These are phyloP conservation scores for Stemphylium vesicarium DNA, from an alignment of 2,329 filamentous ascomycete species.

Conservation along the genomic window DNA sequence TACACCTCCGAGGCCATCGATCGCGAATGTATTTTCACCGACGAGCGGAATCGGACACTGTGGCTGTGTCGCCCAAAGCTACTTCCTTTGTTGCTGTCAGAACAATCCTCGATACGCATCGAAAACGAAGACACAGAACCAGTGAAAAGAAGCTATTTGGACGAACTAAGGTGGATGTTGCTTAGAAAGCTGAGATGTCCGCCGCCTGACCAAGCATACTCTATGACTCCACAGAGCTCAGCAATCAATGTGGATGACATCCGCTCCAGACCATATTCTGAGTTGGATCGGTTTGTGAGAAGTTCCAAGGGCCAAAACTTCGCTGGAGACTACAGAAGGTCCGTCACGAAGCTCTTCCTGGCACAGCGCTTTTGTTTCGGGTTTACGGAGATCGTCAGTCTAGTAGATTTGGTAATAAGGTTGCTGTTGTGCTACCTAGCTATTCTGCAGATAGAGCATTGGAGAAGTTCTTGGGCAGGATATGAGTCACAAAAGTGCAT, in stretches of 20 bases:
- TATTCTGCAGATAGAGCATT: conserved; percentile 29
- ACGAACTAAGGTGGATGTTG: conserved; percentile 46
- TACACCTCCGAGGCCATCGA: conserved; percentile 68
- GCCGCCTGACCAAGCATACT: conserved; percentile 49
- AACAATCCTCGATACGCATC: conserved; percentile 46
- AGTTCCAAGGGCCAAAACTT: conserved; percentile 12
- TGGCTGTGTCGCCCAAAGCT: conserved; percentile 63
- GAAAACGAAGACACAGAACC: neutral
- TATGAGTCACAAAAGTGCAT: conserved; percentile 1
- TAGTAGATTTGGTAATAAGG: conserved; percentile 75
- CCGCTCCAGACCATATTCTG: conserved; percentile 45
- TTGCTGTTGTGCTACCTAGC: conserved; percentile 58
- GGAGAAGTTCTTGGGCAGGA: neutral
- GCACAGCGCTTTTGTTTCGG: conserved; percentile 51
- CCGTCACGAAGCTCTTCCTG: conserved; percentile 51
- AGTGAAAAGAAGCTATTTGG: conserved; percentile 19
- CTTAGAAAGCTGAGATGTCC: conserved; percentile 50
- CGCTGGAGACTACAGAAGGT: conserved; percentile 45
- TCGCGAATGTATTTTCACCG: conserved; percentile 59
- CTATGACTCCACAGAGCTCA: conserved; percentile 23
- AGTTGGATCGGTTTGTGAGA: conserved; percentile 50
- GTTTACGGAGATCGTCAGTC: conserved; percentile 58
- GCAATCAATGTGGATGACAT: conserved; percentile 44
- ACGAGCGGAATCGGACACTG: conserved; percentile 64
- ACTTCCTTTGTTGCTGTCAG: conserved; percentile 45